Base-by-base conservation (phyloP, 345 rosid genomes). In the Salix viminalis region DNA sequence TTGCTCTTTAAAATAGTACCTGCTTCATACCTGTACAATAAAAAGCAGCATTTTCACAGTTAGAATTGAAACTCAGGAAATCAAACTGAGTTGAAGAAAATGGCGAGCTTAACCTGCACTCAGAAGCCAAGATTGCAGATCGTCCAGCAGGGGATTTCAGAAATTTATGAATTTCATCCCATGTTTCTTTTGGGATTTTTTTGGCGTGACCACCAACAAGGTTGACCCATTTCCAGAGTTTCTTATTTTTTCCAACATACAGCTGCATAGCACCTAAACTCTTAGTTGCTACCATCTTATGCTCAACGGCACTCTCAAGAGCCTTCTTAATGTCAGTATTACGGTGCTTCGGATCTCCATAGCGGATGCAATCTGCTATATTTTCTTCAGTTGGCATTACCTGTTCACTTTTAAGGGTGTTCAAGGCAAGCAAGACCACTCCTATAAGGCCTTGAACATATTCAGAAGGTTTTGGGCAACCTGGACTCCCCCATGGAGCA, bases 361-460 rank as follows among this genome's bases (percentile, higher is more conserved):
- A 88, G 15, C 88, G 88, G 77, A 94, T 87, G 83, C 95, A 94
- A 79, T 92, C 91, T 13, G 78, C 76, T 81, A 94, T 91, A 79
- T 91, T 94, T 54, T 81, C 81, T 88, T 91, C 91, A 60, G 88
- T 92, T 14, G 98, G 97, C 83, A 85, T 82, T 76, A 92, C 79
- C 83, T 85, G 86, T 79, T 92, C 96, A 67, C 32, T 88, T 86
- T 91, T 92, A 83, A 94, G 88, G 34, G 87, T 86, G 83, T 87
- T 86, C 78, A 94, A 80, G 68, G 97, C 91, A 66, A 88, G 90
- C 77, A 94, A 82, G 77, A 94, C 80, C 71, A 91, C 88, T 71
- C 97, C 97, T 69, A 91, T 87, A 79, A 89, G 96, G 80, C 97
- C 93, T 86, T 92, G 96, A 52, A 84, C 89, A 83, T 85, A 86